A percentile compares a stretch with the other conserved stretches of the same genome.
Evolutionary conservation across 2,329 filamentous ascomycete species (phyloP).

Genomic region (Exophiala aquamarina): DNA sequence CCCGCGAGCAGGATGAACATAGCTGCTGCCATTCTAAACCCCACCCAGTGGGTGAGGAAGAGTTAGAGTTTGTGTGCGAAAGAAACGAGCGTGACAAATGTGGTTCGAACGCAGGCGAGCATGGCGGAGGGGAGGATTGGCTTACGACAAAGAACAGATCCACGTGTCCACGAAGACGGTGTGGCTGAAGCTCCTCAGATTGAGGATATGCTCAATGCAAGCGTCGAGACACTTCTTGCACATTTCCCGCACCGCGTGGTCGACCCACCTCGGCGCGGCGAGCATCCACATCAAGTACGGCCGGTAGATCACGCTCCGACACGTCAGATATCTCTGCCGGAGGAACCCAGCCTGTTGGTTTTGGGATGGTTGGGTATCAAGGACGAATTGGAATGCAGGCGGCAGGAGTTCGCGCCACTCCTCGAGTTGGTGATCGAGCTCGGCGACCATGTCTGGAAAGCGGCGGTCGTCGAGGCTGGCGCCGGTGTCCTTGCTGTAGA

Average conservation of each 20-base stretch:
- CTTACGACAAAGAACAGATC: conserved; percentile 56
- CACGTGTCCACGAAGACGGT: conserved; percentile 56
- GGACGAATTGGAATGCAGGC: conserved; percentile 72
- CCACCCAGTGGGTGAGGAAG: not conserved
- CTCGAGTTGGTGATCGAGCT: conserved; percentile 77
- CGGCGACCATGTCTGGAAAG: conserved; percentile 60
- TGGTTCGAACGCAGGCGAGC: not conserved
- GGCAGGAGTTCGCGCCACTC: conserved; percentile 85
- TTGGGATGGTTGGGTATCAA: conserved; percentile 64
- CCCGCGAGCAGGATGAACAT: conserved; percentile 52
- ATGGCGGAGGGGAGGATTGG: no score
- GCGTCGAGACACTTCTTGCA: conserved; percentile 81
- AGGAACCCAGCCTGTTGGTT: conserved; percentile 79
- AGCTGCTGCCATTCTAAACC: conserved; percentile 47
- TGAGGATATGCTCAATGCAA: conserved; percentile 69
- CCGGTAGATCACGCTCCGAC: conserved; percentile 81
- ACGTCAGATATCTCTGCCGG: conserved; percentile 77
- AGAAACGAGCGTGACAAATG: no score
- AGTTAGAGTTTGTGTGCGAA: not conserved
- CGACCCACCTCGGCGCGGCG: conserved; percentile 49
- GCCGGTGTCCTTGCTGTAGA: conserved; percentile 66
- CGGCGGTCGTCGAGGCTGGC: conserved; percentile 65
- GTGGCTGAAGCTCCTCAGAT: conserved; percentile 44
- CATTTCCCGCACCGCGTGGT: conserved; percentile 71
- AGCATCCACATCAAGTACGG: conserved; percentile 77